phyloP scores from a whole-genome alignment of 768 basidiomycete genomes.

The Russula brevipes region DNA sequence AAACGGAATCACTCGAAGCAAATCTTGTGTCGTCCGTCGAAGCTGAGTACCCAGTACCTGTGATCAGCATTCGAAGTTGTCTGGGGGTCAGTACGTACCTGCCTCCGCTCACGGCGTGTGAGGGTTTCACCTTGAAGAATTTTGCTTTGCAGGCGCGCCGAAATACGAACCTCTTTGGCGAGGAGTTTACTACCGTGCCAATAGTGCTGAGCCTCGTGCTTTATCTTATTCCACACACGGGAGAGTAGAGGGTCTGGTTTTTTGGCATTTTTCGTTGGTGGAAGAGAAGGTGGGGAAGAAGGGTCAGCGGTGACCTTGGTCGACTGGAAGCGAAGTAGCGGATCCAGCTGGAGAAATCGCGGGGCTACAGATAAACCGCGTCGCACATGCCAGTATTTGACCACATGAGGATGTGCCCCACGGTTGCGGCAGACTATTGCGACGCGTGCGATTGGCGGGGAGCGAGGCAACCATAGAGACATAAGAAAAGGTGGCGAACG shows the following conservation, averaged over 20 bases:
- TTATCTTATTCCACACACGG: constrained; percentile 86
- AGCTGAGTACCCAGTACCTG: constrained; percentile 45
- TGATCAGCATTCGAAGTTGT: neutral
- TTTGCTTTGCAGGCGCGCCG: constrained; percentile 82
- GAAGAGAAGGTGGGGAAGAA: constrained; percentile 27
- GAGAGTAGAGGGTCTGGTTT: constrained; percentile 44
- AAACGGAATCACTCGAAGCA: constrained; percentile 91
- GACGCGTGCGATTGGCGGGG: constrained; percentile 42
- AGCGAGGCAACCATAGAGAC: constrained; percentile 75
- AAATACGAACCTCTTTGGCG: constrained; percentile 91
- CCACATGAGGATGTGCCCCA: constrained; percentile 21
- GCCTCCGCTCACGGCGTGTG: constrained; percentile 89
- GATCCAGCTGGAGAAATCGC: constrained; percentile 14
- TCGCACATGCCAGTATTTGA: constrained; percentile 15
- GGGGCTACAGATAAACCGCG: constrained; percentile 21
- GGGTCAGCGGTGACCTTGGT: constrained; percentile 43
- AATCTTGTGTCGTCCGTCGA: constrained; percentile 87
- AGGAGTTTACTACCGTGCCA: constrained; percentile 95
- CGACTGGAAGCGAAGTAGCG: constrained; percentile 9
- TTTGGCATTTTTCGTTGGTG: constrained; percentile 33
- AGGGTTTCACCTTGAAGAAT: constrained; percentile 85
- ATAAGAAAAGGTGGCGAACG: constrained; percentile 35
- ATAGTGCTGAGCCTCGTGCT: constrained; percentile 94
- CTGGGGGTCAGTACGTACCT: constrained; percentile 45
- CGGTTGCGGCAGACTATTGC: constrained; percentile 29